Percentiles rank a stretch among this genome's conserved stretches.
phyloP scores from a whole-genome alignment of 805 yeast genomes.

The Scheffersomyces stipitis region DNA sequence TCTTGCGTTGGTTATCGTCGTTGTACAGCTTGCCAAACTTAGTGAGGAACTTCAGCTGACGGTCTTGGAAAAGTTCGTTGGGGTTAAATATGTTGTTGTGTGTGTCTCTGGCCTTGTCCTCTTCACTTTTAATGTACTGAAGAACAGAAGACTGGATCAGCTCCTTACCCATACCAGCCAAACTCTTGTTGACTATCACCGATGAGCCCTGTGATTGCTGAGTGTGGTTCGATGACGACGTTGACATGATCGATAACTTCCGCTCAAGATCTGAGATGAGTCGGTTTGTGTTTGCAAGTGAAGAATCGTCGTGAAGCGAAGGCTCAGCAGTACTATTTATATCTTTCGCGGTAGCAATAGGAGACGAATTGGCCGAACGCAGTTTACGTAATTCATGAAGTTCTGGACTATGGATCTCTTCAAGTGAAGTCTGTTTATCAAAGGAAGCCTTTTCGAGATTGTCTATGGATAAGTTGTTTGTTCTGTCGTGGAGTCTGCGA shows the following conservation, averaged over 20 bases:
- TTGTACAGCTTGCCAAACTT: slow-evolving; percentile 27
- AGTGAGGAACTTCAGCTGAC: slow-evolving; percentile 33
- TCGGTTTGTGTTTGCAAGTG: slow-evolving; percentile 26
- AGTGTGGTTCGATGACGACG: slow-evolving; percentile 29
- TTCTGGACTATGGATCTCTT: no score
- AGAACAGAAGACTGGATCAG: slow-evolving; percentile 34
- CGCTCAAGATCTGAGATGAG: slow-evolving; percentile 32
- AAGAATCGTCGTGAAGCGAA: no score
- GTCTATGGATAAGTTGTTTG: no score
- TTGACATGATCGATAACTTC: slow-evolving; percentile 30
- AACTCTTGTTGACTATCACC: slow-evolving; percentile 14
- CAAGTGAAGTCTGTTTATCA: no score
- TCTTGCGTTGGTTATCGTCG: slow-evolving; percentile 10
- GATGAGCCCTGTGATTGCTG: slow-evolving; percentile 17
- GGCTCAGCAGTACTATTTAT: no score
- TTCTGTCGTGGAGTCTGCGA: no score
- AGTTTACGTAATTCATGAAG: no score
- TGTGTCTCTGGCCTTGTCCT: slow-evolving; percentile 3
- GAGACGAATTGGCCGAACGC: no score
- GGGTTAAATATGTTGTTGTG: slow-evolving; percentile 26
- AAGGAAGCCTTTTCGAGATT: no score
- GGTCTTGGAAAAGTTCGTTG: slow-evolving; percentile 36
- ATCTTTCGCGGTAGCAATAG: no score
- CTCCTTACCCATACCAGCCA: slow-evolving; percentile 22
- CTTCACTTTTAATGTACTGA: slow-evolving; percentile 29